phyloP scores from a whole-genome alignment of 2,329 filamentous ascomycete genomes.

The Colletotrichum lindemuthianum region DNA sequence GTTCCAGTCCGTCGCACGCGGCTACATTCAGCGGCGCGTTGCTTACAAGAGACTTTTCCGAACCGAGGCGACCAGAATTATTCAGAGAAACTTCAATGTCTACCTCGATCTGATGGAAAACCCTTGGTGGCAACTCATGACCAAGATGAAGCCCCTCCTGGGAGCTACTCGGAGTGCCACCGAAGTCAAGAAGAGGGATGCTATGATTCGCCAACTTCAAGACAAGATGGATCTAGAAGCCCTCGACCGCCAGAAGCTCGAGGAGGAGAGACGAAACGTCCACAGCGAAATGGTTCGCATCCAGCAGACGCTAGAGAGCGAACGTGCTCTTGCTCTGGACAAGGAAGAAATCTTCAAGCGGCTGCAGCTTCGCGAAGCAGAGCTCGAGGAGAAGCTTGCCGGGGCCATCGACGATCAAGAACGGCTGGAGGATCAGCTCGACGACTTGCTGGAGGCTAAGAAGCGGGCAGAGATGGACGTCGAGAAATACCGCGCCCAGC shows the following conservation, averaged over 20 bases:
- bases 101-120: constrained; percentile 91
- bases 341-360: constrained; percentile 99
- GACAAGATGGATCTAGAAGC: constrained; percentile 83
- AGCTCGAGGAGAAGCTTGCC: constrained; percentile 91
- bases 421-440: constrained; percentile 90
- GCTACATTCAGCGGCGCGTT: constrained; percentile 86
- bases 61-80: constrained; percentile 92
- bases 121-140: constrained; percentile 97
- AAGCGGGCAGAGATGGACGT: constrained; percentile 88
- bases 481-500: constrained; percentile 79
- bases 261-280: constrained; percentile 89
- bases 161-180: constrained; percentile 91
- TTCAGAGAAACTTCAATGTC: constrained; percentile 92
- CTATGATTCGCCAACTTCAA: constrained; percentile 89
- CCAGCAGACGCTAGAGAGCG: constrained; percentile 94
- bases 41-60: constrained; percentile 95
- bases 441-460: constrained; percentile 87
- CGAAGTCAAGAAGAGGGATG: constrained; percentile 94
- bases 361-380: constrained; percentile 89
- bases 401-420: constrained; percentile 95
- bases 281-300: constrained; percentile 89
- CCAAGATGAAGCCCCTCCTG: constrained; percentile 93
- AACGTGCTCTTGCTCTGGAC: constrained; percentile 92
- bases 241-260: constrained; percentile 79
- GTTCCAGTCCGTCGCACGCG: constrained; percentile 92